Percentiles rank a stretch among this genome's conserved stretches.
Conservation (phyloP, 495 filamentous ascomycete species). For the Amorphotheca resinae region DNA sequence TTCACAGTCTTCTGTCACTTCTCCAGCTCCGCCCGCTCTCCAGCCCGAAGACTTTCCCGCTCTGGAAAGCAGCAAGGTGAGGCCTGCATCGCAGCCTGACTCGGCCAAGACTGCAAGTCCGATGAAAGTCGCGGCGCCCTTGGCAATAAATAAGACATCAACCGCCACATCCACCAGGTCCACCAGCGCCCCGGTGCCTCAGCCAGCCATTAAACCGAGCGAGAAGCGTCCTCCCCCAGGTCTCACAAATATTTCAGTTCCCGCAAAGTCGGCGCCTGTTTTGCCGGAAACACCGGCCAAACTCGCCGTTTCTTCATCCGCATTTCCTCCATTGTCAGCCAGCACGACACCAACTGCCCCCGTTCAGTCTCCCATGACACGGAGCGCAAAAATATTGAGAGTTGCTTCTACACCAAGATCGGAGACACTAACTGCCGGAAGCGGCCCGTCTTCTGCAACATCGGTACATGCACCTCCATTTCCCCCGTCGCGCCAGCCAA, state of each 20-base stretch:
- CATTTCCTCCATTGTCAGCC: constrained; percentile 36
- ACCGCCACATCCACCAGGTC: not conserved
- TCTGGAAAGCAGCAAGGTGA: constrained; percentile 22
- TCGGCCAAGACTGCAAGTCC: constrained; percentile 8
- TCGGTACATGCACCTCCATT: constrained; percentile 24
- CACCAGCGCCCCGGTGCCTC: not conserved
- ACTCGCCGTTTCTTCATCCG: constrained; percentile 24
- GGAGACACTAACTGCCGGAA: constrained; percentile 38
- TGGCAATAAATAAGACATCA: constrained; percentile 8
- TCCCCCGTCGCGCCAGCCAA: constrained; percentile 46
- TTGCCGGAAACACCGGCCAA: constrained; percentile 23
- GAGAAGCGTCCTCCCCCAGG: constrained; percentile 47
- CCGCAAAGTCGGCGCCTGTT: constrained; percentile 23
- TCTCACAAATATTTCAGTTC: constrained; percentile 51
- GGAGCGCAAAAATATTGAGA: constrained; percentile 46
- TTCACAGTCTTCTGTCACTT: constrained; percentile 27
- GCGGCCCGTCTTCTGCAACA: constrained; percentile 28
- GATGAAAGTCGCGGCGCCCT: not conserved
- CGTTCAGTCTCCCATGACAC: constrained; percentile 32
- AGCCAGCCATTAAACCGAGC: constrained; percentile 2
- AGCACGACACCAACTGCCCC: constrained; percentile 34
- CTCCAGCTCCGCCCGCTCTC: constrained; percentile 21
- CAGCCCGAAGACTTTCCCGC: constrained; percentile 50
- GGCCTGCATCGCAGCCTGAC: constrained; percentile 24
- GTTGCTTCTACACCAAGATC: constrained; percentile 61